Evolutionary conservation across 306 rosid species (phyloP).

Genomic region (Acacia confusa): DNA sequence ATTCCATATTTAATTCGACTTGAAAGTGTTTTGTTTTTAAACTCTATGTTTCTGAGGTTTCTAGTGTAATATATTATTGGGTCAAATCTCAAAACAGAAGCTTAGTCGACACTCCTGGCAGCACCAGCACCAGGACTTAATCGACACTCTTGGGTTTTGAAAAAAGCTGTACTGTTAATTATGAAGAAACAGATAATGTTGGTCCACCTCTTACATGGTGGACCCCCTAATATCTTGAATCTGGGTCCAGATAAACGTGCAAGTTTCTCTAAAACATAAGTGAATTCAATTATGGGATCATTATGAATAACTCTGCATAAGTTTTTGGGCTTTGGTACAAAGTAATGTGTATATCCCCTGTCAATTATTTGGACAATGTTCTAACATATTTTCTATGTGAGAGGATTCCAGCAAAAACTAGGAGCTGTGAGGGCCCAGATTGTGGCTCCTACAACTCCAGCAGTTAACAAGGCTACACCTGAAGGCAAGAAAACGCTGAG

Average conservation of each 20-base stretch:
- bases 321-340: not conserved
- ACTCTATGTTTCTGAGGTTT: not conserved
- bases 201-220: not conserved
- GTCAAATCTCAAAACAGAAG: not conserved
- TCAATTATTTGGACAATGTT: not conserved
- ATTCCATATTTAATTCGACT: not conserved
- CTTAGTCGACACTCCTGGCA: not conserved
- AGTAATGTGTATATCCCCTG: not conserved
- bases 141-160: not conserved
- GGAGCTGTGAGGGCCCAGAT: slow-evolving; percentile 73
- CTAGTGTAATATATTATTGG: not conserved
- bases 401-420: slow-evolving; percentile 48
- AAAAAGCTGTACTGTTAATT: not conserved
- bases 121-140: not conserved
- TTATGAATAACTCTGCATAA: not conserved
- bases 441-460: slow-evolving; percentile 60
- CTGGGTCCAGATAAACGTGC: not conserved
- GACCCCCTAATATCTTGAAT: not conserved
- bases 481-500: slow-evolving; percentile 93
- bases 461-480: slow-evolving; percentile 51
- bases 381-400: slow-evolving; percentile 39
- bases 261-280: not conserved
- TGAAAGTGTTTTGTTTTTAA: not conserved
- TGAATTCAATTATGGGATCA: not conserved
- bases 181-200: not conserved